These are phyloP conservation scores for Bolboschoenoplectus hybrid DNA, from an alignment of 202 grass and related monocot species.

Conservation along the genomic window DNA sequence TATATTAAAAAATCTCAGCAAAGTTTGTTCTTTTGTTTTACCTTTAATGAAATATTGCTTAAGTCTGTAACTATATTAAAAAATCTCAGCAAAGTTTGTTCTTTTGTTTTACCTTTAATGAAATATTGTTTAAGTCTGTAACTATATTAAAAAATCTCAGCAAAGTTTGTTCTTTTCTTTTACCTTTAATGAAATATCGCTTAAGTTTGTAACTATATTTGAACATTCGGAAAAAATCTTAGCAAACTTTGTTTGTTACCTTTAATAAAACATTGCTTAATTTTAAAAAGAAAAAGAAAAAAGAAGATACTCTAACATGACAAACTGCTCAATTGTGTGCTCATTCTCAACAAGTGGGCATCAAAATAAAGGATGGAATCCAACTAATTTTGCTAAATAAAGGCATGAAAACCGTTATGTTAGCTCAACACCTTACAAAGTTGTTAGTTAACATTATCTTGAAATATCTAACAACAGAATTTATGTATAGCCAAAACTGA, in stretches of 20 bases:
- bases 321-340: background rate
- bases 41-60: too few species aligned
- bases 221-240: too few species aligned
- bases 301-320: background rate
- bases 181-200: background rate
- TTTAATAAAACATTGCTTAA: background rate
- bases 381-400: slow-evolving; percentile 28
- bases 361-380: background rate
- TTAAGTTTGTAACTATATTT: background rate
- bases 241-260: background rate
- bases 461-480: slow-evolving; percentile 32
- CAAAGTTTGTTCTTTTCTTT: background rate
- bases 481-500: slow-evolving; percentile 31
- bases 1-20: too few species aligned
- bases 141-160: too few species aligned
- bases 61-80: too few species aligned
- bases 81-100: too few species aligned
- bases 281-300: background rate
- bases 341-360: background rate
- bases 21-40: too few species aligned
- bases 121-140: too few species aligned
- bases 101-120: too few species aligned
- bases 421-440: background rate
- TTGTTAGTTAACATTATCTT: background rate
- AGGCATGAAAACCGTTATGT: background rate